phyloP scores from a whole-genome alignment of 305 asterid species.

The Euphrasia arctica region DNA sequence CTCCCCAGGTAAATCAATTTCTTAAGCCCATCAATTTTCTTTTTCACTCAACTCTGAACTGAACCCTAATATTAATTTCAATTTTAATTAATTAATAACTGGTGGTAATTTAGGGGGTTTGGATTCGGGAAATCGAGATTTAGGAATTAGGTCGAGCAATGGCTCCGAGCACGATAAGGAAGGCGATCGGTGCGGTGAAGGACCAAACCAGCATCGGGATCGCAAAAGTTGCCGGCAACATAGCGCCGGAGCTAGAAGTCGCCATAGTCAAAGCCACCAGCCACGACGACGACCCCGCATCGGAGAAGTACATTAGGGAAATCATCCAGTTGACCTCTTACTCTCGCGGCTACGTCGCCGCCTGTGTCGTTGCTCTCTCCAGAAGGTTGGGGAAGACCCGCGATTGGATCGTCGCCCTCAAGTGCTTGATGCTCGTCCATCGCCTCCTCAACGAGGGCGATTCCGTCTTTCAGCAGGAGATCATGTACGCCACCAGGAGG shows the following conservation, averaged over 20 bases:
- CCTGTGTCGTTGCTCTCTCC: slow-evolving; percentile 62
- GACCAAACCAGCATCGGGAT: slow-evolving; percentile 94
- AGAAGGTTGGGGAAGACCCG: slow-evolving; percentile 83
- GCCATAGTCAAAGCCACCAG: slow-evolving; percentile 91
- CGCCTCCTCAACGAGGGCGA: slow-evolving; percentile 85
- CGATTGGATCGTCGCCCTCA: slow-evolving; percentile 93
- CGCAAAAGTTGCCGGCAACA: slow-evolving; percentile 82
- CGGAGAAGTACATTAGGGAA: slow-evolving; percentile 77
- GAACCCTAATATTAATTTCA: not conserved
- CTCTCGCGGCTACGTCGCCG: slow-evolving; percentile 75
- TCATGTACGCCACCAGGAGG: slow-evolving; percentile 80
- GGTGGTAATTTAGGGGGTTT: slow-evolving; percentile 18
- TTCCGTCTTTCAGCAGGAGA: slow-evolving; percentile 68
- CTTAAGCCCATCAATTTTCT: slow-evolving; percentile 10
- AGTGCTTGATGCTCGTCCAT: slow-evolving; percentile 75
- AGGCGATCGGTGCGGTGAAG: slow-evolving; percentile 97
- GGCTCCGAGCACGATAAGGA: slow-evolving; percentile 90
- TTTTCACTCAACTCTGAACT: not conserved
- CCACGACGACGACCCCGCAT: slow-evolving; percentile 94
- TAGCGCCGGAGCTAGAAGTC: slow-evolving; percentile 95
- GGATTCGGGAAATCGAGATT: slow-evolving; percentile 5
- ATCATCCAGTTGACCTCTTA: slow-evolving; percentile 65
- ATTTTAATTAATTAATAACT: not conserved
- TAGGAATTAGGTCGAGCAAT: slow-evolving; percentile 32
- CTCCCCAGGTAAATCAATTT: slow-evolving; percentile 24